Conservation (phyloP, 2,329 filamentous ascomycete genomes). For the Fusarium sp. region DNA sequence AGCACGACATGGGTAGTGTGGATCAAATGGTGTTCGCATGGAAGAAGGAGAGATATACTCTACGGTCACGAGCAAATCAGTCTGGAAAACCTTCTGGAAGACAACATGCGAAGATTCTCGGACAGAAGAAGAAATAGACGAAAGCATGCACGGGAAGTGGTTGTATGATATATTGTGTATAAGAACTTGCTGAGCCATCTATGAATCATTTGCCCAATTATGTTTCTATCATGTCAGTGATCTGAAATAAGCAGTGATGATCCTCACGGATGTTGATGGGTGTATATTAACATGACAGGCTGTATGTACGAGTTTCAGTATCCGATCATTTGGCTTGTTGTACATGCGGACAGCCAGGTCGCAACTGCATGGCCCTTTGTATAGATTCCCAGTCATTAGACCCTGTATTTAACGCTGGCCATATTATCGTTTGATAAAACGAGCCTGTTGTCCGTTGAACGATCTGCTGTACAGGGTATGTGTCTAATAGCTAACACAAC, state of each 20-base stretch:
- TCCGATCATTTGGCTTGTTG: neutral
- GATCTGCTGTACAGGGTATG: neutral
- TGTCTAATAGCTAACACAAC: neutral
- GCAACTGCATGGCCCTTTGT: neutral
- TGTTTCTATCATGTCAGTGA: neutral
- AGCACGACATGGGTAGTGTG: conserved; percentile 88
- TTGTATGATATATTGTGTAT: conserved; percentile 50
- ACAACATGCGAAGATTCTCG: conserved; percentile 28
- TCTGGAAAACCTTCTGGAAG: conserved; percentile 33
- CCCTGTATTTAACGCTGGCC: neutral
- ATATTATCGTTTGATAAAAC: neutral
- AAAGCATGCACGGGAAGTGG: neutral
- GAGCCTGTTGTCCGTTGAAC: neutral
- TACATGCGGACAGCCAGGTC: neutral
- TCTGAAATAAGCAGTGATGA: neutral
- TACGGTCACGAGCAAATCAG: conserved; percentile 52
- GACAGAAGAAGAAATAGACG: conserved; percentile 37
- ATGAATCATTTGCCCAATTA: conserved; percentile 10
- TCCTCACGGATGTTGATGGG: neutral
- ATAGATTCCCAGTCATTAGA: neutral
- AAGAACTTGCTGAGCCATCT: conserved; percentile 38
- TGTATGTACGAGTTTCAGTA: neutral
- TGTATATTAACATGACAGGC: neutral
- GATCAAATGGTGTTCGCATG: conserved; percentile 76
- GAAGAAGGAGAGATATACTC: conserved; percentile 59